Percentiles rank a stretch among this genome's conserved stretches.
Evolutionary conservation across 768 basidiomycete species (phyloP).

Genomic region (Mycena galericulata): DNA sequence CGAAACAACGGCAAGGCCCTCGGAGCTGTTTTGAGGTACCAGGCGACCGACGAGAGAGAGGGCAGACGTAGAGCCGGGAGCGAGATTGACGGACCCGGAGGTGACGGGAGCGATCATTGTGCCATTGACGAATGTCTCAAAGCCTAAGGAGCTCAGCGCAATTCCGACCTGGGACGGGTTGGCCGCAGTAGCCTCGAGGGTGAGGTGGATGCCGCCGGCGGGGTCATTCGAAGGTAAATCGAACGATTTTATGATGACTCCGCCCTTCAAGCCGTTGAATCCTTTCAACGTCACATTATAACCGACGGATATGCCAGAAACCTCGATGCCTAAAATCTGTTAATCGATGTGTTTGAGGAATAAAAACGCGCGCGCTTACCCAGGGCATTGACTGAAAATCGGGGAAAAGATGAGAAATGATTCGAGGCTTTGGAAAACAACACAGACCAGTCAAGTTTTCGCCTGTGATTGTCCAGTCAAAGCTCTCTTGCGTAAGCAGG

Average conservation of each 20-base stretch:
- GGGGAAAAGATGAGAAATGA: slow-evolving; percentile 5
- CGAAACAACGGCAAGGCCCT: slow-evolving; percentile 70
- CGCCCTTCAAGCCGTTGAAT: slow-evolving; percentile 73
- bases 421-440: not conserved
- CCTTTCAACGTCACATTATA: slow-evolving; percentile 71
- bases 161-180: slow-evolving; percentile 86
- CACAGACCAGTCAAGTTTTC: slow-evolving; percentile 69
- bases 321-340: slow-evolving; percentile 60
- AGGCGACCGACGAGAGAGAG: slow-evolving; percentile 73
- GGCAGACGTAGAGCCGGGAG: slow-evolving; percentile 63
- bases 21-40: slow-evolving; percentile 65
- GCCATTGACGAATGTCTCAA: slow-evolving; percentile 66
- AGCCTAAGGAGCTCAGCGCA: slow-evolving; percentile 68
- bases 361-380: slow-evolving; percentile 49
- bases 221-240: slow-evolving; percentile 80
- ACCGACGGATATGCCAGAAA: slow-evolving; percentile 65
- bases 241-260: slow-evolving; percentile 73
- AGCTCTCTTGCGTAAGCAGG: slow-evolving; percentile 72
- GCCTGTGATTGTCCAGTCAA: slow-evolving; percentile 77
- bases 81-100: slow-evolving; percentile 61
- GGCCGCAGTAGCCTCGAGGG: slow-evolving; percentile 66
- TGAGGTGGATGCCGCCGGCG: slow-evolving; percentile 76
- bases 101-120: slow-evolving; percentile 71
- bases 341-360: slow-evolving; percentile 5
- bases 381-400: slow-evolving; percentile 63